Evolutionary conservation across 2,329 filamentous ascomycete genomes (phyloP), one percentile per base, ranked within the genome.

Genomic region (Pyricularia sp.): DNA sequence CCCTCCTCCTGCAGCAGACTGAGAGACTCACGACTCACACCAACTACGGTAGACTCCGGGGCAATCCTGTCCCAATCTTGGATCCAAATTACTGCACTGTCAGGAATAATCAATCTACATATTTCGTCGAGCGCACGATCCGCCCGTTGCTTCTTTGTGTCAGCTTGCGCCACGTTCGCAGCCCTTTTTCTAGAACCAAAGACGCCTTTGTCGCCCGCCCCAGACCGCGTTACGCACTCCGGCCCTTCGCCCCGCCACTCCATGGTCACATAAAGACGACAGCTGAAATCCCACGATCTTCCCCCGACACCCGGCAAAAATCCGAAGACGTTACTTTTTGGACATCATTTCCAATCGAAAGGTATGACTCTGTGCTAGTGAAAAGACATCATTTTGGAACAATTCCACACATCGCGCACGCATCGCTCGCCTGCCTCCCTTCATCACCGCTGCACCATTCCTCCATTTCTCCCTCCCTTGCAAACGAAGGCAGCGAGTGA

Each of bases 21-120:
- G 58, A 61, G 58, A 61, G 58, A 61, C 58, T 61, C 58, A 61
- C 58, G 58, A 61, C 58, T 61, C 58, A 61, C 58, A 61, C 58
- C 58, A 61, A 61, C 7, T 28, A n/a, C 58, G n/a, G n/a, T n/a
- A n/a, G n/a, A 61, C 58, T 61, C 58, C 58, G 58, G 42, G 42
- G 23, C 58, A 61, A 61, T 28, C 25, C 58, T 25, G 58, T 61
- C n/a, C 58, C 25, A 28, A 61, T 12, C 58, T 61, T n/a, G 25
- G 58, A 61, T 28, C 58, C 23, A 61, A 6, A 9, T 61, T 28
- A 61, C 58, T 28, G 58, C 58, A 26, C 25, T 28, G 58, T 28
- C 58, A 61, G 55, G 58, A 61, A n/a, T 25, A 61, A 25, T 61
- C 58, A 31, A 65, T 31, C 28, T 65, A 28, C 64, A 31, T 65